Percentiles rank a stretch among this genome's conserved stretches.
Conservation (phyloP, 495 filamentous ascomycete species). For the Jackrogersella multiformis region DNA sequence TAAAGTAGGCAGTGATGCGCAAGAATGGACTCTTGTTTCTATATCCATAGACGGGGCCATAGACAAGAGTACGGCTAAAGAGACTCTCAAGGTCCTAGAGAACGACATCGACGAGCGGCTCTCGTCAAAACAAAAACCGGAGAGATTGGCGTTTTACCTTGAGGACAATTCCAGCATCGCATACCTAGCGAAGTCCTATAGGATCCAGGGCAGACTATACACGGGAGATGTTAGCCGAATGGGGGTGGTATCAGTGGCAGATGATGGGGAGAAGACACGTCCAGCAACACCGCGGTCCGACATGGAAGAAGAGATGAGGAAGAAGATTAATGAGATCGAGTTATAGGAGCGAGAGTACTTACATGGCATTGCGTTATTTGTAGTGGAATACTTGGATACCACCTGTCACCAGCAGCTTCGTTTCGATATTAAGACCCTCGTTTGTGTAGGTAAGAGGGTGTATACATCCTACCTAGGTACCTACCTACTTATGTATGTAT, state of each 20-base stretch:
- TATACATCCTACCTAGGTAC: not conserved
- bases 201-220: slow-evolving; percentile 12
- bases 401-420: not conserved
- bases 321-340: not conserved
- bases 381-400: not conserved
- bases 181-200: slow-evolving; percentile 17
- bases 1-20: not conserved
- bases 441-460: too few species aligned
- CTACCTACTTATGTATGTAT: not conserved
- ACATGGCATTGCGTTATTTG: not conserved
- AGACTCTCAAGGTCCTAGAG: slow-evolving; percentile 9
- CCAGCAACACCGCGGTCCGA: slow-evolving; percentile 1
- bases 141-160: slow-evolving; percentile 14
- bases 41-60: slow-evolving; percentile 1
- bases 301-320: not conserved
- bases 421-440: too few species aligned
- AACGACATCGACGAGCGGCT: slow-evolving; percentile 12
- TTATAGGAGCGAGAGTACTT: not conserved
- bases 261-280: slow-evolving; percentile 13
- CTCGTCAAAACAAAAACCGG: slow-evolving; percentile 13
- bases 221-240: not conserved
- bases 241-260: not conserved
- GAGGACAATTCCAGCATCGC: slow-evolving; percentile 14
- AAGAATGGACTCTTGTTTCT: slow-evolving; percentile 13
- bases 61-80: not conserved